phyloP scores from a whole-genome alignment of 352 stramenopile species.

The Phytophthora sp. region DNA sequence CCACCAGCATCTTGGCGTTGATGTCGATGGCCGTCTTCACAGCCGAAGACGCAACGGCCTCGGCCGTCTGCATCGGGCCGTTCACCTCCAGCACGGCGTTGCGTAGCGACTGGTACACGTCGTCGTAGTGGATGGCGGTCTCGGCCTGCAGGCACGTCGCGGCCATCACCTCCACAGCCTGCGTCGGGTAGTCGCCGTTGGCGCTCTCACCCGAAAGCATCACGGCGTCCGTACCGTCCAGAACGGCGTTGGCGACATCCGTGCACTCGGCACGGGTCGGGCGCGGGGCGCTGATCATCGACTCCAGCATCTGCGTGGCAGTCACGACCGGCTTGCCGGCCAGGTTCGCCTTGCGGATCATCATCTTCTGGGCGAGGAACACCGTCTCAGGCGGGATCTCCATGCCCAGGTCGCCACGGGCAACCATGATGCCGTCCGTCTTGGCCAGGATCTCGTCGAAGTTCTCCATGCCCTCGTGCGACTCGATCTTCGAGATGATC shows the following conservation, averaged over 20 bases:
- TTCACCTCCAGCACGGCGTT: slow-evolving; percentile 59
- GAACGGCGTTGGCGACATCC: slow-evolving; percentile 98
- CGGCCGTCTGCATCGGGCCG: slow-evolving; percentile 72
- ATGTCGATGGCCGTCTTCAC: slow-evolving; percentile 97
- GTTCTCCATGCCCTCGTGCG: slow-evolving; percentile 95
- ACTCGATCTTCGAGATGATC: slow-evolving; percentile 98
- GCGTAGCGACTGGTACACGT: slow-evolving; percentile 71
- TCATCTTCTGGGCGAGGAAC: slow-evolving; percentile 98
- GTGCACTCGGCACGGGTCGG: slow-evolving; percentile 98
- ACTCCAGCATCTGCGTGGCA: slow-evolving; percentile 99
- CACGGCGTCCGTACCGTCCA: slow-evolving; percentile 96
- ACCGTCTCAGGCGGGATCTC: slow-evolving; percentile 98
- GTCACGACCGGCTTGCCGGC: slow-evolving; percentile 97
- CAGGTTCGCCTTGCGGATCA: slow-evolving; percentile 96
- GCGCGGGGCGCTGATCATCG: slow-evolving; percentile 96
- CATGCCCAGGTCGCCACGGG: slow-evolving; percentile 97
- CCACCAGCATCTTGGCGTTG: slow-evolving; percentile 95
- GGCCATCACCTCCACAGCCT: slow-evolving; percentile 95
- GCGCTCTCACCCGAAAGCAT: slow-evolving; percentile 98
- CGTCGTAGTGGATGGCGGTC: slow-evolving; percentile 86
- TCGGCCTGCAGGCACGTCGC: slow-evolving; percentile 91
- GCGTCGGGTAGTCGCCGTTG: slow-evolving; percentile 94
- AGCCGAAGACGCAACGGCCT: slow-evolving; percentile 95
- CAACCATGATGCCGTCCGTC: slow-evolving; percentile 99
- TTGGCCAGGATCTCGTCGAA: slow-evolving; percentile 96